Conservation (phyloP, 106 monocot genomes). For the Platanthera zijinensis region DNA sequence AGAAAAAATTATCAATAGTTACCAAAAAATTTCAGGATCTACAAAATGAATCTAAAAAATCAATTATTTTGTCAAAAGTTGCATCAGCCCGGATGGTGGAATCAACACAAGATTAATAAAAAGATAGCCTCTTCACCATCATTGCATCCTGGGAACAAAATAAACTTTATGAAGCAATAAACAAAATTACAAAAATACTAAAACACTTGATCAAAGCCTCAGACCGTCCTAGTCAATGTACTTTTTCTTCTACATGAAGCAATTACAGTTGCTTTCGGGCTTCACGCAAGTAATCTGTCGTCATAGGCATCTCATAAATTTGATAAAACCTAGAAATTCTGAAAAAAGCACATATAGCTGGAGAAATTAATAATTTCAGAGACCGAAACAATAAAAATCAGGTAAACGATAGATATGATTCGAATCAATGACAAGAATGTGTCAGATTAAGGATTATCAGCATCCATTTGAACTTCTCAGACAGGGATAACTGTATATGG, state of each 20-base stretch:
- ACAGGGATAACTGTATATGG: constrained; percentile 14
- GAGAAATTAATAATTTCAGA: neutral
- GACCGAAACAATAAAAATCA: neutral
- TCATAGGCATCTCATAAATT: neutral
- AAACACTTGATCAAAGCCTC: neutral
- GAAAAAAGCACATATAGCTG: neutral
- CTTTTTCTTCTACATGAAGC: neutral
- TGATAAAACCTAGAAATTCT: neutral
- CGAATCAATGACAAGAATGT: neutral
- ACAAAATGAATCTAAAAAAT: too few relatives aligned
- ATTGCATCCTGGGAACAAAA: too few relatives aligned
- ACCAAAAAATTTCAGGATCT: too few relatives aligned
- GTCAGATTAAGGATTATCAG: constrained; percentile 7
- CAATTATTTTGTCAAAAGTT: too few relatives aligned
- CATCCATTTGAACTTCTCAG: neutral
- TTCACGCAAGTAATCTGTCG: neutral
- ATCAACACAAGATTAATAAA: too few relatives aligned
- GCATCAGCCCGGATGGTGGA: too few relatives aligned
- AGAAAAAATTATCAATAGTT: too few relatives aligned
- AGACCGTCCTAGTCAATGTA: constrained; percentile 9
- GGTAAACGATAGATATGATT: too few relatives aligned
- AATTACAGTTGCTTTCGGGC: neutral
- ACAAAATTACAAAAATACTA: too few relatives aligned
- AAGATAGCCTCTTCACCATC: too few relatives aligned
- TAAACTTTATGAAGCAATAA: too few relatives aligned